Evolutionary conservation across 805 yeast species (phyloP).

Genomic region (Tetrapisispora taiwanensis): DNA sequence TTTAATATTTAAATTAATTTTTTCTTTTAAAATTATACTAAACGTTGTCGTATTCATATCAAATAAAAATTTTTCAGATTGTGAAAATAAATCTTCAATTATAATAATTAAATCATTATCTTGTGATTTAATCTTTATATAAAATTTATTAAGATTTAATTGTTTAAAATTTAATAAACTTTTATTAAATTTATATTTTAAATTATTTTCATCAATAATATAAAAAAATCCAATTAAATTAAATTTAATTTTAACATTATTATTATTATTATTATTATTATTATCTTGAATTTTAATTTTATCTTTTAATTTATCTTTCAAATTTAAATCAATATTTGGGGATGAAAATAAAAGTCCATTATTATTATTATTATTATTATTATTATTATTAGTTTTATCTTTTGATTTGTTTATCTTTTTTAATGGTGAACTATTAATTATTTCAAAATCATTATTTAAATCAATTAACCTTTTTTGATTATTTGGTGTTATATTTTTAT

Average conservation of each 20-base stretch:
- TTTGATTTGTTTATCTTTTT: neutral
- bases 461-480: neutral
- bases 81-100: slow-evolving; percentile 11
- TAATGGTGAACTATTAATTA: slow-evolving; percentile 8
- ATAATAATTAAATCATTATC: slow-evolving; percentile 8
- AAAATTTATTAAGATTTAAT: neutral
- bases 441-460: neutral
- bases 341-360: slow-evolving; percentile 13
- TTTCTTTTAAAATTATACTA: slow-evolving; percentile 12
- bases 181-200: neutral
- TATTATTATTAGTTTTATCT: neutral
- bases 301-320: neutral
- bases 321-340: neutral
- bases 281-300: neutral
- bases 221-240: slow-evolving; percentile 1
- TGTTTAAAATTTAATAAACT: slow-evolving; percentile 1
- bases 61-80: slow-evolving; percentile 13
- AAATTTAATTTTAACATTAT: neutral
- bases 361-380: neutral
- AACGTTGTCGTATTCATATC: slow-evolving; percentile 11
- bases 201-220: neutral
- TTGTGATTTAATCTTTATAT: slow-evolving; percentile 7
- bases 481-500: neutral
- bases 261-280: neutral
- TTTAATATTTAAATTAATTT: neutral